Conservation (phyloP, 495 filamentous ascomycete genomes). For the Lasiosphaeriaceae sp. region DNA sequence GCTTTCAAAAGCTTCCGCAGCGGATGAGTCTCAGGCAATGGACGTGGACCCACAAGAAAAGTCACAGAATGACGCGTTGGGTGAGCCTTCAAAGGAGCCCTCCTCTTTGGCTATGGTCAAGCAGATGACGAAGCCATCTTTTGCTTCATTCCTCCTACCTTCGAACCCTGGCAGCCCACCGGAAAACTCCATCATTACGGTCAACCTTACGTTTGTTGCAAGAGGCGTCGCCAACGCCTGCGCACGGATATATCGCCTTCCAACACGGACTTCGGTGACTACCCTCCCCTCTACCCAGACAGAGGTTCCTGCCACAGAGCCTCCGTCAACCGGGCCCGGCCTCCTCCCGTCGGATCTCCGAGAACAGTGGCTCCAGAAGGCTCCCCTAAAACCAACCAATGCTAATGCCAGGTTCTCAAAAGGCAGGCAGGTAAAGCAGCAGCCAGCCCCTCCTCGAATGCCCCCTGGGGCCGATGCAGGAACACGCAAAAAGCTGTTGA, state of each 20-base stretch:
- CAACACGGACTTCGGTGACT: constrained; percentile 12
- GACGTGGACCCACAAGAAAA: constrained; percentile 17
- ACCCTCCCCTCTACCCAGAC: constrained; percentile 26
- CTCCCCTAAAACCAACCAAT: constrained; percentile 12
- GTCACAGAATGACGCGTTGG: not conserved
- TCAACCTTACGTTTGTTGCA: constrained; percentile 32
- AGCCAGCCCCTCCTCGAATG: constrained; percentile 16
- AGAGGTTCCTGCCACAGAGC: constrained; percentile 40
- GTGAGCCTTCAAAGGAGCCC: not conserved
- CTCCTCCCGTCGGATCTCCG: constrained; percentile 34
- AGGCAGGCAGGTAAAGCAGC: constrained; percentile 5
- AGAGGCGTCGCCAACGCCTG: constrained; percentile 38
- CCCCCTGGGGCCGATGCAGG: constrained; percentile 29
- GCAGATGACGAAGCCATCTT: constrained; percentile 28
- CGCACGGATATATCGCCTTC: constrained; percentile 48
- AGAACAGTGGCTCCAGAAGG: constrained; percentile 43
- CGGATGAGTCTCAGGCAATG: constrained; percentile 27
- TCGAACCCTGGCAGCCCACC: constrained; percentile 13
- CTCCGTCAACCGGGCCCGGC: constrained; percentile 8
- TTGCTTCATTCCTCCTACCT: constrained; percentile 20
- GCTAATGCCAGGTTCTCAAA: too few species aligned
- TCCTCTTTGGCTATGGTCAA: constrained; percentile 16
- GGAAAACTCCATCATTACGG: constrained; percentile 27
- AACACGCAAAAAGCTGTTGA: constrained; percentile 48
- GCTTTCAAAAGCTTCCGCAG: constrained; percentile 5